A percentile compares a stretch with the other conserved stretches of the same genome.
Evolutionary conservation across 2,329 filamentous ascomycete genomes (phyloP).

Genomic region (Orbilia quercus): DNA sequence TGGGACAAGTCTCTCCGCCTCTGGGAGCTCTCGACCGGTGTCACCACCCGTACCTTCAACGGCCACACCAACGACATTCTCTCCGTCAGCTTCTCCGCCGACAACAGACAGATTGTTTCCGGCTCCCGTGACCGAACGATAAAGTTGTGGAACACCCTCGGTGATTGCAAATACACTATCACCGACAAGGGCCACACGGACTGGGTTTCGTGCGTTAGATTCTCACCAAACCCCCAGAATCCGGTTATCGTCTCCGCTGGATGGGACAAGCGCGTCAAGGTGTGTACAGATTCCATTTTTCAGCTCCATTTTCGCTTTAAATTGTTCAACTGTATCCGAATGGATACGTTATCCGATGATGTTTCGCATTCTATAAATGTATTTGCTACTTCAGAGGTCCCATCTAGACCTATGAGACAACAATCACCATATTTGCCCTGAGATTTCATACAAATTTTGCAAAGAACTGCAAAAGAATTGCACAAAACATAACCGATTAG

Average conservation of each 20-base stretch:
- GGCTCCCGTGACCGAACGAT: slow-evolving; percentile 57
- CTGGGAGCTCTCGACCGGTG: slow-evolving; percentile 65
- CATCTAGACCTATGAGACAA: slow-evolving; percentile 93
- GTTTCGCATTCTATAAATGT: slow-evolving; percentile 85
- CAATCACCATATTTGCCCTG: slow-evolving; percentile 84
- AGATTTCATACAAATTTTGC: slow-evolving; percentile 65
- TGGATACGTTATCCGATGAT: slow-evolving; percentile 75
- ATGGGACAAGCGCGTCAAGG: slow-evolving; percentile 99
- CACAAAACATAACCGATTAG: neutral
- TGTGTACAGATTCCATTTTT: slow-evolving; percentile 68
- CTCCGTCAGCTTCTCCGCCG: slow-evolving; percentile 57
- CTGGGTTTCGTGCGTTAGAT: slow-evolving; percentile 99
- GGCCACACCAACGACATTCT: slow-evolving; percentile 55
- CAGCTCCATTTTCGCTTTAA: neutral
- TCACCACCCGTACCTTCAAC: slow-evolving; percentile 77
- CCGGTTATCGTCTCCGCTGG: slow-evolving; percentile 98
- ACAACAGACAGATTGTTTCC: slow-evolving; percentile 58
- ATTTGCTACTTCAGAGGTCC: slow-evolving; percentile 99
- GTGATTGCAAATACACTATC: slow-evolving; percentile 99
- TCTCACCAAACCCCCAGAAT: slow-evolving; percentile 99
- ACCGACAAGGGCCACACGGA: slow-evolving; percentile 99
- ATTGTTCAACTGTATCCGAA: slow-evolving; percentile 17
- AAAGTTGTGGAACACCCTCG: slow-evolving; percentile 79
- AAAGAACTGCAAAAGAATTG: slow-evolving; percentile 58
- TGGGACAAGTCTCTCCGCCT: slow-evolving; percentile 55